phyloP scores from a whole-genome alignment of 345 rosid genomes.

The Eucalyptus curtisii region DNA sequence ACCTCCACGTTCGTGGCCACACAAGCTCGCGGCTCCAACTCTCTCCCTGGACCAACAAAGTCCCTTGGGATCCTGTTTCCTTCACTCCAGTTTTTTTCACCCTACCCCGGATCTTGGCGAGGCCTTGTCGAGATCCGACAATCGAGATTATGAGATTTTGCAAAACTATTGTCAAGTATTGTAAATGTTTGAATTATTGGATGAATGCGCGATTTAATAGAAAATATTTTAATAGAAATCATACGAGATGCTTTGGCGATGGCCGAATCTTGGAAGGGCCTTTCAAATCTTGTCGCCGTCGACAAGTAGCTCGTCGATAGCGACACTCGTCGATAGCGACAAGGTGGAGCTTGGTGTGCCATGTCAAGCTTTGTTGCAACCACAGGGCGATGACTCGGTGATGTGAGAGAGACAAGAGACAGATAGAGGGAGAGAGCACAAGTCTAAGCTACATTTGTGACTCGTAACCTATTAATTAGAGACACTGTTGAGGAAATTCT shows the following conservation, averaged over 20 bases:
- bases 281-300: neutral
- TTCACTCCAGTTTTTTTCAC: neutral
- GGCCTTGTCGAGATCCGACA: rapidly evolving
- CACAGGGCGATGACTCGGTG: neutral
- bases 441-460: neutral
- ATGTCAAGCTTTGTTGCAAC: neutral
- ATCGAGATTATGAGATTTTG: neutral
- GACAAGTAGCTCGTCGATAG: neutral
- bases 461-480: neutral
- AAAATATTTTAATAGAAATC: neutral
- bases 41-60: neutral
- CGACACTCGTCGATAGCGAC: neutral
- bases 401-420: neutral
- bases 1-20: neutral
- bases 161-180: rapidly evolving
- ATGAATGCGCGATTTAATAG: rapidly evolving
- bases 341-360: neutral
- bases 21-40: neutral
- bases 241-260: neutral
- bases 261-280: neutral
- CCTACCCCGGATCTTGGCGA: neutral
- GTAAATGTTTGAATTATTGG: neutral
- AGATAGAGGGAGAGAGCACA: neutral
- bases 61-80: neutral
- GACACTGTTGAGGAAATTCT: neutral